Conservation (phyloP, 805 yeast genomes). For the Zygotorulaspora danielsina region DNA sequence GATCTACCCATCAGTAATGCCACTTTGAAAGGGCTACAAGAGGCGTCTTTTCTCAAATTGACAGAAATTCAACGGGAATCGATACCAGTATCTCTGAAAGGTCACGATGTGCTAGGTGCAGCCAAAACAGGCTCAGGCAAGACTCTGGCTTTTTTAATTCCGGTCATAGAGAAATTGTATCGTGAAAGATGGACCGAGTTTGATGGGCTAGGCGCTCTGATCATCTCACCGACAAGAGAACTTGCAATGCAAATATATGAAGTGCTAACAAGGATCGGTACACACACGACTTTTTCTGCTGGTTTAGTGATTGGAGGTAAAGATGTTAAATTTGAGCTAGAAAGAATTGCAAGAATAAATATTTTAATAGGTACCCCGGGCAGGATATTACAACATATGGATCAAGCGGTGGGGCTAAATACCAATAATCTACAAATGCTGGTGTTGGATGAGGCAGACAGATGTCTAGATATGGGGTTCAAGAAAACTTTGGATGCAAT, state of each 20-base stretch:
- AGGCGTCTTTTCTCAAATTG: constrained; percentile 69
- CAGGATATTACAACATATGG: constrained; percentile 82
- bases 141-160: constrained; percentile 80
- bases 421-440: constrained; percentile 69
- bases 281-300: constrained; percentile 70
- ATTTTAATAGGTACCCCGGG: constrained; percentile 92
- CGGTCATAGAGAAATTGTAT: constrained; percentile 66
- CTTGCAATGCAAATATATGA: constrained; percentile 88
- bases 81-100: constrained; percentile 71
- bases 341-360: constrained; percentile 72
- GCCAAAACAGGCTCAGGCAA: constrained; percentile 87
- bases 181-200: constrained; percentile 70
- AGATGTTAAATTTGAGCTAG: constrained; percentile 75
- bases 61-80: constrained; percentile 85
- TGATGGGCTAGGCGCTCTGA: constrained; percentile 86
- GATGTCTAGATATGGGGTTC: constrained; percentile 93
- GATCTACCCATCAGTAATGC: constrained; percentile 71
- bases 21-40: constrained; percentile 68
- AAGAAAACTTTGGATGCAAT: constrained; percentile 77
- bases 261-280: constrained; percentile 78
- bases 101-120: constrained; percentile 77
- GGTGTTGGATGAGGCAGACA: constrained; percentile 87
- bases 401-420: constrained; percentile 79
- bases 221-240: constrained; percentile 90
- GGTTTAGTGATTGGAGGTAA: constrained; percentile 94